Conservation (phyloP, 2,329 filamentous ascomycete species). For the Pseudogymnoascus pannorum region DNA sequence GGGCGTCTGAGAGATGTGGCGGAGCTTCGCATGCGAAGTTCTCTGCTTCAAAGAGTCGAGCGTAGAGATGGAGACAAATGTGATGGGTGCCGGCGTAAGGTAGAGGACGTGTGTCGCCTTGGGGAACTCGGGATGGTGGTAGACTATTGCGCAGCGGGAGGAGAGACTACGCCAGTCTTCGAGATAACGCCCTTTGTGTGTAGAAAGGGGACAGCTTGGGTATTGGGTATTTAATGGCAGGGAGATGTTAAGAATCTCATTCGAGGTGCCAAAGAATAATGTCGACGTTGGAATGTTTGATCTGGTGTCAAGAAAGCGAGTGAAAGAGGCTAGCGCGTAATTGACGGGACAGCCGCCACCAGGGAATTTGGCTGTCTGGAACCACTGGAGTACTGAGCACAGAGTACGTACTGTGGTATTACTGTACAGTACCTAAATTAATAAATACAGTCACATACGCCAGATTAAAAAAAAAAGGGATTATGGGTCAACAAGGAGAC, state of each 20-base stretch:
- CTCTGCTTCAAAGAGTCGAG: conserved; percentile 2
- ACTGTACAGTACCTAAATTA: background rate
- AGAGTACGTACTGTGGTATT: background rate
- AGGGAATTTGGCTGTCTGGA: conserved; percentile 6
- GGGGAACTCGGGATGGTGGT: background rate
- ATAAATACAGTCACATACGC: background rate
- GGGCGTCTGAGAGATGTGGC: conserved; percentile 25
- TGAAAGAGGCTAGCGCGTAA: conserved; percentile 7
- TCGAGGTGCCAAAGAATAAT: background rate
- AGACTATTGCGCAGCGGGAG: background rate
- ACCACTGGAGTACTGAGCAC: no score
- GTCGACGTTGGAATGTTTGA: conserved; percentile 8
- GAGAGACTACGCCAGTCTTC: conserved; percentile 5
- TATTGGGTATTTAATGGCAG: background rate
- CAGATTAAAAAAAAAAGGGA: background rate
- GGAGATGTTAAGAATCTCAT: conserved; percentile 1
- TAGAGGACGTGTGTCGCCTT: conserved; percentile 8
- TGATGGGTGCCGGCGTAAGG: conserved; percentile 1
- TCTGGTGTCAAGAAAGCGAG: conserved; percentile 8
- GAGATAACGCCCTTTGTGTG: conserved; percentile 5
- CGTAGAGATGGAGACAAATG: background rate
- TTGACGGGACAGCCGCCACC: conserved; percentile 1
- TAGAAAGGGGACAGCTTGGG: background rate
- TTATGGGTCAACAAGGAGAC: background rate
- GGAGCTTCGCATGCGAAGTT: conserved; percentile 28